phyloP scores from a whole-genome alignment of 192 early-diverging fungal species.

The Chytriomyces sp. region DNA sequence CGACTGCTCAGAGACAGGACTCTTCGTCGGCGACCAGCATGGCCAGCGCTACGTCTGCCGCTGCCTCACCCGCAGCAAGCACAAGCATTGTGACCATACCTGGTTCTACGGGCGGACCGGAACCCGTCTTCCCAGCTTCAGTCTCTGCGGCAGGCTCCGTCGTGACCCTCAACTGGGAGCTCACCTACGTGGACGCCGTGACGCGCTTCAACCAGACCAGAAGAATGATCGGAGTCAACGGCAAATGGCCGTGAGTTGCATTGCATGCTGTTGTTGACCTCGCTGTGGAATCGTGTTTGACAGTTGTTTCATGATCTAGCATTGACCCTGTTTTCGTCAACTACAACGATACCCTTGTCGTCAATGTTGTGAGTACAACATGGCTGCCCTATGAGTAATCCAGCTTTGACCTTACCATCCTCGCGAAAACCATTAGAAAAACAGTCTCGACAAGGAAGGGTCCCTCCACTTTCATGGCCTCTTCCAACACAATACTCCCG shows the following conservation, averaged over 20 bases:
- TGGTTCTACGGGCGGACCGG: background rate
- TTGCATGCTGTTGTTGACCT: conserved; percentile 12
- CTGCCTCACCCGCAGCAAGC: background rate
- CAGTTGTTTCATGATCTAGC: background rate
- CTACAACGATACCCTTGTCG: conserved; percentile 38
- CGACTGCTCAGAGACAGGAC: background rate
- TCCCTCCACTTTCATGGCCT: conserved; percentile 68
- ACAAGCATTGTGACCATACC: background rate
- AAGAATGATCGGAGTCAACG: conserved; percentile 50
- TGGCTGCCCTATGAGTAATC: conserved; percentile 63
- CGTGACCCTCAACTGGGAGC: conserved; percentile 49
- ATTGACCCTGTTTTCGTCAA: conserved; percentile 41
- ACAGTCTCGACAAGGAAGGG: conserved; percentile 38
- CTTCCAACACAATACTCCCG: conserved; percentile 67
- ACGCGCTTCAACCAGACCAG: conserved; percentile 57
- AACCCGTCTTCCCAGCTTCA: background rate
- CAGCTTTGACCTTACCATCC: too few relatives aligned
- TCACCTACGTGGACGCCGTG: conserved; percentile 43
- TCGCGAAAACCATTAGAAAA: conserved; percentile 14
- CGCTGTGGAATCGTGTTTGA: conserved; percentile 29
- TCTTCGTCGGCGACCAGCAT: background rate
- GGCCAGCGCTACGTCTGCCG: background rate
- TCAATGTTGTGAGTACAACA: conserved; percentile 63
- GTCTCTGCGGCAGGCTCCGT: background rate
- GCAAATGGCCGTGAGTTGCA: conserved; percentile 40